Evolutionary conservation across 805 yeast species (phyloP), one percentile per base, ranked within the genome.

Genomic region (Teunomyces panamensis): DNA sequence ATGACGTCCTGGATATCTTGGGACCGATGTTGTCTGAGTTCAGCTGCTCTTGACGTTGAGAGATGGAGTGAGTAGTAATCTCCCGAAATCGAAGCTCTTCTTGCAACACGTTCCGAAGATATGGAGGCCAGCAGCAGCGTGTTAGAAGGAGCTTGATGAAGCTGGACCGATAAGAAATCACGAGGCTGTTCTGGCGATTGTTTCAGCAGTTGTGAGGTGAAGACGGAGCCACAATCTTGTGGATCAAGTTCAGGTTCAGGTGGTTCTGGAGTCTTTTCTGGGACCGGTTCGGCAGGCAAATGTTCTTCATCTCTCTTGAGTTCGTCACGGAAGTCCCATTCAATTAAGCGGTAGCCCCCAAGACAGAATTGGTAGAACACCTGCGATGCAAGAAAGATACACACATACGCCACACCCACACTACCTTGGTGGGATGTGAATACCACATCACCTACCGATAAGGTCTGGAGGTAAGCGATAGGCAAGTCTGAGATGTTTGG

Each of bases 401-500:
- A 85, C 16, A 87, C 85, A 64, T 86, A 88, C 0, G 97, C 94
- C 24, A 86, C 85, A 24, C 97, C 97, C 55, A 78, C 77, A 46
- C 80, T 75, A 32, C 88, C 89, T 51, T 87, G 82, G 3, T 65
- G 77, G 11, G 71, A 57, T 0, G 84, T 70, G 56, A 90, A 84
- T 6, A 73, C 56, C 5, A 77, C 69, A 1, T 80, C 71, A 1
- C 89, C 83, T 11, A 79, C 75, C 24, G 87, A 84, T 58, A 89
- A 67, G 2, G 92, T 85, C 57, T 84, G 89, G 32, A 84, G 63
- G 55, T 89, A 89, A 0, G 96, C 96, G 55, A 89, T 86, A 0
- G 96, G 96, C 47, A 89, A 72, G 66, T 89, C 96, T 11, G 90
- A 80, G 39, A 85, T 81, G 59, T 89, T 89, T 39, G 90, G 91